Percentiles rank a stretch among this genome's conserved stretches.
These are phyloP conservation scores for Talaromyces rugulosus DNA, from an alignment of 2,329 filamentous ascomycete species.

Conservation along the genomic window DNA sequence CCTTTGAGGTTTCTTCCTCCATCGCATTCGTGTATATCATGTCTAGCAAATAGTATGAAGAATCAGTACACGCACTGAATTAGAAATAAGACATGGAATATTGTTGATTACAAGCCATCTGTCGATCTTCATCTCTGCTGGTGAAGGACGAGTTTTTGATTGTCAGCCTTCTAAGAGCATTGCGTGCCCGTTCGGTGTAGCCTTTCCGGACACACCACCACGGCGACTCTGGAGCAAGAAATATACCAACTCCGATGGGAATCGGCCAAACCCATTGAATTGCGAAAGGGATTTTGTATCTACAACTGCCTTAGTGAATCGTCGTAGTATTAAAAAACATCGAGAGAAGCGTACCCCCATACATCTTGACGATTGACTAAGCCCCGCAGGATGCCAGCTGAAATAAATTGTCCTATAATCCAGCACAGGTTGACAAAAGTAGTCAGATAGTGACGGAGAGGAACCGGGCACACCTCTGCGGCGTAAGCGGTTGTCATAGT, in stretches of 20 bases:
- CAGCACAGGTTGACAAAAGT: slow-evolving; percentile 39
- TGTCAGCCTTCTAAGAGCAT: slow-evolving; percentile 30
- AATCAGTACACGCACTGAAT: too few relatives aligned
- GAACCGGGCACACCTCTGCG: slow-evolving; percentile 34
- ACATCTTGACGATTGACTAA: slow-evolving; percentile 23
- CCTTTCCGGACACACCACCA: slow-evolving; percentile 39
- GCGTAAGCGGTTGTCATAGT: slow-evolving; percentile 35
- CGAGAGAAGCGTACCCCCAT: slow-evolving; percentile 26
- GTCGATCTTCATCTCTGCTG: slow-evolving; percentile 22
- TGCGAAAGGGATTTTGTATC: slow-evolving; percentile 30
- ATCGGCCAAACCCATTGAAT: slow-evolving; percentile 29
- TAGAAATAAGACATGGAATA: background rate
- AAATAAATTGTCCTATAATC: slow-evolving; percentile 38
- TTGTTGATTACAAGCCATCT: background rate
- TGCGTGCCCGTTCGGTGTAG: slow-evolving; percentile 27
- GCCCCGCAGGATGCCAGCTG: slow-evolving; percentile 29
- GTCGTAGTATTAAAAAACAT: background rate
- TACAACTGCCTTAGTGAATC: slow-evolving; percentile 7
- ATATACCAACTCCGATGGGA: slow-evolving; percentile 19
- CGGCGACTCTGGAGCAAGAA: slow-evolving; percentile 30
- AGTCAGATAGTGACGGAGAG: slow-evolving; percentile 29
- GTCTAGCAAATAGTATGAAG: background rate
- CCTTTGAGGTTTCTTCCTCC: slow-evolving; percentile 18
- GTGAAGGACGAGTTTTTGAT: slow-evolving; percentile 21
- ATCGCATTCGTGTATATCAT: slow-evolving; percentile 33